A percentile compares a stretch with the other conserved stretches of the same genome.
phyloP scores from a whole-genome alignment of 495 filamentous ascomycete genomes.

The Penicillium mononematosum region DNA sequence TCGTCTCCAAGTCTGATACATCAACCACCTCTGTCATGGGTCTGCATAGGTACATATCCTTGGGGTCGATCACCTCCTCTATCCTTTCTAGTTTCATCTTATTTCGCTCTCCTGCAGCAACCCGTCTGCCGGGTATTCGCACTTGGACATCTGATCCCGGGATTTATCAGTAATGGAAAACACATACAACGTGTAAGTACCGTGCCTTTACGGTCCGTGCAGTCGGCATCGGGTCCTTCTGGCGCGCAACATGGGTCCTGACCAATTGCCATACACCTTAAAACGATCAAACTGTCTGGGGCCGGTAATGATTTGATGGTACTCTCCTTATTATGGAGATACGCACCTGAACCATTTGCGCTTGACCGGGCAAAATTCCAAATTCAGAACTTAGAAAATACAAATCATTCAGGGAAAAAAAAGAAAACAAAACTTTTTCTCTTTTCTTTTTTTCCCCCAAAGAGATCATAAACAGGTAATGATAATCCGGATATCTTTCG shows the following conservation, averaged over 20 bases:
- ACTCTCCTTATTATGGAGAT: conserved; percentile 23
- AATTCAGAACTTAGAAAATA: conserved; percentile 7
- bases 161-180: conserved; percentile 30
- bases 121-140: conserved; percentile 42
- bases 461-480: conserved; percentile 2
- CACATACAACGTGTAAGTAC: conserved; percentile 21
- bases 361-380: conserved; percentile 13
- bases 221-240: conserved; percentile 27
- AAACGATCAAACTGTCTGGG: conserved; percentile 32
- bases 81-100: conserved; percentile 43
- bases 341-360: conserved; percentile 10
- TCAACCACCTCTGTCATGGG: conserved; percentile 38
- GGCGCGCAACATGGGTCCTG: conserved; percentile 36
- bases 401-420: conserved; percentile 10
- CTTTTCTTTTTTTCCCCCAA: too few species aligned
- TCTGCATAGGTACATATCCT: conserved; percentile 33
- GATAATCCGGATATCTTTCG: conserved; percentile 12
- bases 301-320: conserved; percentile 30
- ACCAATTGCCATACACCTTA: conserved; percentile 37
- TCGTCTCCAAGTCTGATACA: conserved; percentile 37
- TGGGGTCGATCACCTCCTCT: conserved; percentile 39
- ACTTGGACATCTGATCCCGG: conserved; percentile 41
- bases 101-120: conserved; percentile 42
- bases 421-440: conserved; percentile 7
- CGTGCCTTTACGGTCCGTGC: conserved; percentile 27